These are phyloP conservation scores for Saturnispora hagleri DNA, from an alignment of 805 yeast species.

Conservation along the genomic window DNA sequence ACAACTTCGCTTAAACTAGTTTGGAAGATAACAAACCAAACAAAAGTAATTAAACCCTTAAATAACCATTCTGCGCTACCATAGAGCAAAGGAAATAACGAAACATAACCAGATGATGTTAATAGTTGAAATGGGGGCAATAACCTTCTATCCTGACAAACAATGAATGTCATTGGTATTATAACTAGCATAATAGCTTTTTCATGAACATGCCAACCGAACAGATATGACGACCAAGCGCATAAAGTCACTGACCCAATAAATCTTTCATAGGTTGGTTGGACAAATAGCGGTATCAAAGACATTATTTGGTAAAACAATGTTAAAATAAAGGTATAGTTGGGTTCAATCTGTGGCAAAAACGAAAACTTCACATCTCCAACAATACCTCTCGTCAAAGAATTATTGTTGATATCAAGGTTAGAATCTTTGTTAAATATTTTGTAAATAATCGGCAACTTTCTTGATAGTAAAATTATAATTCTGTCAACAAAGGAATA, in stretches of 20 bases:
- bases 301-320: constrained; percentile 79
- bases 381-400: constrained; percentile 73
- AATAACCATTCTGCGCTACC: constrained; percentile 74
- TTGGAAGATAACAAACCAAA: constrained; percentile 77
- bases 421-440: constrained; percentile 5
- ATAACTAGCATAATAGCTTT: constrained; percentile 88
- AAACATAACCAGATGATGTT: constrained; percentile 73
- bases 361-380: constrained; percentile 81
- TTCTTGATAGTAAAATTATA: constrained; percentile 35
- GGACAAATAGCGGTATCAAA: constrained; percentile 56
- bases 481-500: constrained; percentile 77
- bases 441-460: constrained; percentile 12
- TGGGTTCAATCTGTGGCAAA: constrained; percentile 74
- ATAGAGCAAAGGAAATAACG: constrained; percentile 78
- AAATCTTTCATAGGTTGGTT: constrained; percentile 71
- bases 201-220: constrained; percentile 99
- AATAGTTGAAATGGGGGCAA: constrained; percentile 63
- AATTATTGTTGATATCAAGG: constrained; percentile 3
- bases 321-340: constrained; percentile 67
- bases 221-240: constrained; percentile 82
- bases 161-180: constrained; percentile 77
- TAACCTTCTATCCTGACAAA: constrained; percentile 60
- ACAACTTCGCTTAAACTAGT: constrained; percentile 65
- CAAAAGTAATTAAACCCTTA: constrained; percentile 66
- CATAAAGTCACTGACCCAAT: constrained; percentile 80